Base-by-base conservation (phyloP, 2,329 filamentous ascomycete species). In the Didymella segeticola region DNA sequence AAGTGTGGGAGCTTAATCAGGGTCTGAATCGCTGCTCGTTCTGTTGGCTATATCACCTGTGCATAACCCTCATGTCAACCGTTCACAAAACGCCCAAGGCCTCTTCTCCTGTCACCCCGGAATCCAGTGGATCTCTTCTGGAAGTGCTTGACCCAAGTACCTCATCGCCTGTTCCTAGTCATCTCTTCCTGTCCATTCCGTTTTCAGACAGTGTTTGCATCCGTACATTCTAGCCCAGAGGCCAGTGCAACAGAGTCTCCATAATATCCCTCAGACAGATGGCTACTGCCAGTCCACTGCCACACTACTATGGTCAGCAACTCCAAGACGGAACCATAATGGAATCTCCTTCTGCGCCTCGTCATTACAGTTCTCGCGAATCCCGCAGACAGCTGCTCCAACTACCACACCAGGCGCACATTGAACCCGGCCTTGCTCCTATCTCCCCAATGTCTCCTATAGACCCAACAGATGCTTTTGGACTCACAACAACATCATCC, bases 331-430 rank as follows among this genome's bases (percentile, higher is more conserved):
- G 64, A 9, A 65, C 68, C 10, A 54, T 67, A 47, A 59, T 70
- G 45, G 66, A 70, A 42, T 64, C 63, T 31, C 66, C 67, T 37
- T 51, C 47, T 15, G 29, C 47, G 29, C 57, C 61, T 19, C 53
- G 57, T 19, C 56, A 58, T 19, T 43, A 53, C 38, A 60, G 51
- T 45, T 62, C 64, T 20, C 62, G 54, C 8, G 66, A 67, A 8
- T 70, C 65, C 19, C 61, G 62, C 15, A 66, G 66, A 47, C 63
- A 68, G n/a, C 57, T 72, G 15, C 62, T 73, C 5, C 65, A 68
- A 11, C 56, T 68, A 4, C 68, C 70, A 19, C 55, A 64, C 26
- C 60, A 61, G 37, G 69, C 66, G 30, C 64, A 67, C 37, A 38
- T 68, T n/a, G 56, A 66, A 19, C 33, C 37, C n/a, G 45, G 30